Evolutionary conservation across 2,329 filamentous ascomycete genomes (phyloP).

Genomic region (Berkeleyomyces rouxiae): DNA sequence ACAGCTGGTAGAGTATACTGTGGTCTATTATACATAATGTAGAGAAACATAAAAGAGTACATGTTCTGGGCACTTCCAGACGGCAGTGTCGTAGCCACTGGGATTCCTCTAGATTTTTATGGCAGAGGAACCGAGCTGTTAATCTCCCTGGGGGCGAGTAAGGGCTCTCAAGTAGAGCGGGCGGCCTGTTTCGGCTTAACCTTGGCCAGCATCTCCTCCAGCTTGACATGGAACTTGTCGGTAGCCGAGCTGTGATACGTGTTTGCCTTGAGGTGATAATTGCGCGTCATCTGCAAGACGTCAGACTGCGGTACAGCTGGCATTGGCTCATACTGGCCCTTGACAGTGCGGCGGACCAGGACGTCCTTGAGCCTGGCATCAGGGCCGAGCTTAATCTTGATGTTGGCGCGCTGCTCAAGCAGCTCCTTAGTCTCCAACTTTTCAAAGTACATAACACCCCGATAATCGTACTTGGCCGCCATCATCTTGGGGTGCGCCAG

Average conservation of each 20-base stretch:
- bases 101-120: background rate
- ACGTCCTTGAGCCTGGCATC: conserved; percentile 16
- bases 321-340: conserved; percentile 23
- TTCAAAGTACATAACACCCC: conserved; percentile 21
- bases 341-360: conserved; percentile 21
- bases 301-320: conserved; percentile 21
- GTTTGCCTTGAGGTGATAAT: conserved; percentile 24
- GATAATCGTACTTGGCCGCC: conserved; percentile 20
- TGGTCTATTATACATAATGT: conserved; percentile 6
- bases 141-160: too few species aligned
- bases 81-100: background rate
- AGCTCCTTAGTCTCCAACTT: conserved; percentile 18
- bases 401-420: conserved; percentile 19
- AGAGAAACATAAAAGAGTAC: conserved; percentile 5
- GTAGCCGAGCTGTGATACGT: conserved; percentile 23
- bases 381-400: conserved; percentile 13
- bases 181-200: conserved; percentile 1
- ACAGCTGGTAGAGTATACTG: background rate
- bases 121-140: too few species aligned
- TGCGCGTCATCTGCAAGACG: conserved; percentile 21
- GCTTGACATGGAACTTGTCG: conserved; percentile 25
- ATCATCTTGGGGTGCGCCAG: conserved; percentile 19
- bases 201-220: conserved; percentile 8
- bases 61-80: background rate
- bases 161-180: background rate